These are phyloP conservation scores for Phytopythium vexans DNA, from an alignment of 352 stramenopile species.

Conservation along the genomic window DNA sequence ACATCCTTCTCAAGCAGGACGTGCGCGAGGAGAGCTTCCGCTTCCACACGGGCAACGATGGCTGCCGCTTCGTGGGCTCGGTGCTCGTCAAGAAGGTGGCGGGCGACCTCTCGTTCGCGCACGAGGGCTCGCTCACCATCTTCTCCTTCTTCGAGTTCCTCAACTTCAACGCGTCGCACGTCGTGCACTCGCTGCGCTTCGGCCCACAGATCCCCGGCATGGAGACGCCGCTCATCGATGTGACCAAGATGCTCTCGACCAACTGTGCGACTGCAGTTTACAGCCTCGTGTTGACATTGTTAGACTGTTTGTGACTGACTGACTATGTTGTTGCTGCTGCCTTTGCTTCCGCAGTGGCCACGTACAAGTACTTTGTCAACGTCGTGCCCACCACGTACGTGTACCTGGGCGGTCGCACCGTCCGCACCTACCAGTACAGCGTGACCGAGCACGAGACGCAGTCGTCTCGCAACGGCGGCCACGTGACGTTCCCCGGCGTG, in stretches of 20 bases:
- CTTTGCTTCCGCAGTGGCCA: conserved; percentile 45
- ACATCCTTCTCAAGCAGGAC: conserved; percentile 68
- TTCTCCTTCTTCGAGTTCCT: conserved; percentile 87
- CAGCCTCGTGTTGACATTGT: neutral
- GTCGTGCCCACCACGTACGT: conserved; percentile 84
- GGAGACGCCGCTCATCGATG: conserved; percentile 82
- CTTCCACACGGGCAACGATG: conserved; percentile 38
- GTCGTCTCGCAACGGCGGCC: conserved; percentile 33
- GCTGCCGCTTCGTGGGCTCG: conserved; percentile 68
- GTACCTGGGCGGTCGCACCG: conserved; percentile 61
- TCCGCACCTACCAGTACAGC: conserved; percentile 86
- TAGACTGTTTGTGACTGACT: conserved; percentile 2
- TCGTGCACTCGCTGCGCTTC: conserved; percentile 76
- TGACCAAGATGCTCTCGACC: conserved; percentile 77
- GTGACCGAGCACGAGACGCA: conserved; percentile 80
- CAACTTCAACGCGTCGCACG: conserved; percentile 88
- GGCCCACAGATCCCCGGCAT: conserved; percentile 79
- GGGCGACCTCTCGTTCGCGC: conserved; percentile 82
- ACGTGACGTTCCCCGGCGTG: conserved; percentile 76
- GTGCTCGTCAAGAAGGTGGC: conserved; percentile 81
- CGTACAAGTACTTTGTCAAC: conserved; percentile 89
- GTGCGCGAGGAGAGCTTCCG: conserved; percentile 49
- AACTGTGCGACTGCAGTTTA: conserved; percentile 44
- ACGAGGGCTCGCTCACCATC: conserved; percentile 81
- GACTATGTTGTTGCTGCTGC: conserved; percentile 1